These are phyloP conservation scores for Deuterostichococcus epilithicus DNA, from an alignment of 139 green algal species.

Conservation along the genomic window DNA sequence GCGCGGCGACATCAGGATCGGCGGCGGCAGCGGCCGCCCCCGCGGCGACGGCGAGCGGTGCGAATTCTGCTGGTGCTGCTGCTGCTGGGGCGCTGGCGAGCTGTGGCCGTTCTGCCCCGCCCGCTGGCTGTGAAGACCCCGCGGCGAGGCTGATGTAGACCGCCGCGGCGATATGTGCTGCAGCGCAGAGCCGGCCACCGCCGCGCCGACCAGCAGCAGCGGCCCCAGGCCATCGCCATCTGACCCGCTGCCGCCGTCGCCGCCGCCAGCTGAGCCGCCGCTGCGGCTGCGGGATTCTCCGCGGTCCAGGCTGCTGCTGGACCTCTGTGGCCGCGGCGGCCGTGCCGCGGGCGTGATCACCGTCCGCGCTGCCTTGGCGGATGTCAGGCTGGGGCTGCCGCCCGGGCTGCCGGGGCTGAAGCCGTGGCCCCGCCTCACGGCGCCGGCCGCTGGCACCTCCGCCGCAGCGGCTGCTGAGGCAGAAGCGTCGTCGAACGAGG, in stretches of 20 bases:
- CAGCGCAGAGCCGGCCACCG: neutral
- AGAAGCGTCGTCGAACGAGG: neutral
- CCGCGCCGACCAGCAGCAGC: neutral
- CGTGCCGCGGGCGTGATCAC: neutral
- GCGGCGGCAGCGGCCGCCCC: neutral
- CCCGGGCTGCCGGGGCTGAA: neutral
- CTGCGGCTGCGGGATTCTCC: too few species aligned
- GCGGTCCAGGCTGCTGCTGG: neutral
- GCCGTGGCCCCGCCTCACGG: neutral
- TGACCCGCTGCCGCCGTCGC: too few species aligned
- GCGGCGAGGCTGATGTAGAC: neutral
- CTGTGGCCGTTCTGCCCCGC: neutral
- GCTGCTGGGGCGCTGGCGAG: neutral
- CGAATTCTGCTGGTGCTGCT: neutral
- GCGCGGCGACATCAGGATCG: neutral
- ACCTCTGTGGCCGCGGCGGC: neutral
- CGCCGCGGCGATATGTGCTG: neutral
- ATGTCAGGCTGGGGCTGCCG: neutral
- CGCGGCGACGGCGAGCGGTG: too few species aligned
- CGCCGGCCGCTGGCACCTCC: neutral
- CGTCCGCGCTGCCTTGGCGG: neutral
- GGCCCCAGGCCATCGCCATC: neutral
- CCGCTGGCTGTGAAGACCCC: too few species aligned
- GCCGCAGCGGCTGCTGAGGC: too few species aligned
- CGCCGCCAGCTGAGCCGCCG: too few species aligned